Conservation (phyloP, 192 early-diverging fungal species). For the Neocallimastix lanati region DNA sequence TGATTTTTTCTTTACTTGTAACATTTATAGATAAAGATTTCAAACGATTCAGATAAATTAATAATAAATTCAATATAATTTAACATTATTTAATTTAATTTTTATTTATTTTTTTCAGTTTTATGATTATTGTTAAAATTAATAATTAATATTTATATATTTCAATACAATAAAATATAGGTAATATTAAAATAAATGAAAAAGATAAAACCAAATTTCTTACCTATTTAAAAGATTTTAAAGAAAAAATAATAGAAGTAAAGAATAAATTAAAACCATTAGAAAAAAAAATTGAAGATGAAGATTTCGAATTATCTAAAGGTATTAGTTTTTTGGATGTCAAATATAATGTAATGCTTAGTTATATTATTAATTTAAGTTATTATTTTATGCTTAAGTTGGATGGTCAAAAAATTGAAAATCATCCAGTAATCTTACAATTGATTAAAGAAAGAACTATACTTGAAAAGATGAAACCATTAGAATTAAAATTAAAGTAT, state of each 20-base stretch:
- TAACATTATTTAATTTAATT: too few relatives aligned
- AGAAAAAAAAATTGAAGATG: slow-evolving; percentile 17
- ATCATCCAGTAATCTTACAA: slow-evolving; percentile 37
- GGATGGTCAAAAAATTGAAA: slow-evolving; percentile 39
- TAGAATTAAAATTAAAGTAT: slow-evolving; percentile 87
- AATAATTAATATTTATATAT: too few relatives aligned
- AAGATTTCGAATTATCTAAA: slow-evolving; percentile 44
- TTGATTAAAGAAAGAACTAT: slow-evolving; percentile 66
- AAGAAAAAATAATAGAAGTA: background rate
- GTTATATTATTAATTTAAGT: slow-evolving; percentile 65
- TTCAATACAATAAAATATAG: too few relatives aligned
- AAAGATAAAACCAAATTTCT: background rate
- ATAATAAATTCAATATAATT: too few relatives aligned
- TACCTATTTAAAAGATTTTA: background rate
- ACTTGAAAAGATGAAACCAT: slow-evolving; percentile 82
- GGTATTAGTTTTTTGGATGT: slow-evolving; percentile 82
- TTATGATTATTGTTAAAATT: too few relatives aligned
- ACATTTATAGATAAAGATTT: background rate
- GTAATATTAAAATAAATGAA: background rate
- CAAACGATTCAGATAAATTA: background rate
- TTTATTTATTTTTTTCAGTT: too few relatives aligned
- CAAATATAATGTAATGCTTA: slow-evolving; percentile 68
- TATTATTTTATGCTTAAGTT: slow-evolving; percentile 63
- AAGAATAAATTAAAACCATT: background rate
- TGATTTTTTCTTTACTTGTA: background rate